Conservation (phyloP, 2,329 filamentous ascomycete species). For the Amesomyces nigricolor region DNA sequence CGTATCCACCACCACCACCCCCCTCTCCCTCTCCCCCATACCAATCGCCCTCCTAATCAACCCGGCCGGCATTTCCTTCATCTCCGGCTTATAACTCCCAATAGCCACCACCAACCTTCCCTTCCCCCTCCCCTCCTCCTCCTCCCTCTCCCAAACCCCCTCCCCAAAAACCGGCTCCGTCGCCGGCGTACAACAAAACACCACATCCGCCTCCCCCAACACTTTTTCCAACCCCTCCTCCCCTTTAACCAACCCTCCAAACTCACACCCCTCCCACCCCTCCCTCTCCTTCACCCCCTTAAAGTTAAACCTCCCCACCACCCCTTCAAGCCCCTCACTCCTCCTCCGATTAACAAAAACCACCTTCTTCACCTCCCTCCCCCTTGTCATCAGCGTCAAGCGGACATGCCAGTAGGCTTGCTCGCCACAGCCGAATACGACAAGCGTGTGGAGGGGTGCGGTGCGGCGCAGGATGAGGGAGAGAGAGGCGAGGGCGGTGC, state of each 20-base stretch:
- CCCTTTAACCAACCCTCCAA: conserved; percentile 60
- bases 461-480: conserved; percentile 60
- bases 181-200: conserved; percentile 85
- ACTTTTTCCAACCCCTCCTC: conserved; percentile 70
- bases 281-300: conserved; percentile 46
- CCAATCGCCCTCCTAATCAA: conserved; percentile 58
- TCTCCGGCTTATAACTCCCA: conserved; percentile 62
- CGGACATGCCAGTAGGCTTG: conserved; percentile 95
- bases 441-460: conserved; percentile 63
- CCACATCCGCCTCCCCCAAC: conserved; percentile 66
- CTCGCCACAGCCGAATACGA: conserved; percentile 80
- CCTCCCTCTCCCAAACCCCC: conserved; percentile 63
- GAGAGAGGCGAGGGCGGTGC: conserved; percentile 68
- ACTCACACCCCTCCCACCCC: conserved; percentile 62
- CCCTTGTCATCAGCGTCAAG: conserved; percentile 63
- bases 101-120: conserved; percentile 68
- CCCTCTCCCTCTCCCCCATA: conserved; percentile 37
- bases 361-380: conserved; percentile 40
- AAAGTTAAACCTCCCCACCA: conserved; percentile 51
- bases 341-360: conserved; percentile 78
- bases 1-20: conserved; percentile 60
- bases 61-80: conserved; percentile 78
- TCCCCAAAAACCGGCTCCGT: conserved; percentile 69
- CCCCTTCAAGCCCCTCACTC: conserved; percentile 46
- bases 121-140: conserved; percentile 65